phyloP scores from a whole-genome alignment of 2,329 filamentous ascomycete species.

The Polytolypa hystricis region DNA sequence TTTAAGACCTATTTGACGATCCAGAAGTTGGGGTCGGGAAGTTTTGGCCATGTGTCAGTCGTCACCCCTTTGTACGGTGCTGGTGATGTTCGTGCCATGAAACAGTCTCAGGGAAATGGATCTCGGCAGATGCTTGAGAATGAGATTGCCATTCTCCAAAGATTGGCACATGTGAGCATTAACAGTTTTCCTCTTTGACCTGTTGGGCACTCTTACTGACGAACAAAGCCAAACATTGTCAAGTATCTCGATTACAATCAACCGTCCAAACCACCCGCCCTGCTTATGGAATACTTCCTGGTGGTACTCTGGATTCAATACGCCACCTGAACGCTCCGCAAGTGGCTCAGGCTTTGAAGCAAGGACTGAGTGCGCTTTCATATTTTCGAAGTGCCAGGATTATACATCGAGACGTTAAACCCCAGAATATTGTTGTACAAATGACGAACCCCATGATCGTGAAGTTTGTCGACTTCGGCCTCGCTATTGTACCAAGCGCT shows the following conservation, averaged over 20 bases:
- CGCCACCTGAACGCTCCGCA: background rate
- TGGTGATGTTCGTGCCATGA: background rate
- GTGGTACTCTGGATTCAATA: background rate
- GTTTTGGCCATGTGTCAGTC: background rate
- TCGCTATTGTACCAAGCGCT: background rate
- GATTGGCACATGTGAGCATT: background rate
- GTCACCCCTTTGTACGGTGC: background rate
- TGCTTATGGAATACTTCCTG: background rate
- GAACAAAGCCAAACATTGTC: background rate
- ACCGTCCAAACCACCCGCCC: background rate
- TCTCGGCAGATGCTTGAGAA: background rate
- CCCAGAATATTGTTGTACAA: background rate
- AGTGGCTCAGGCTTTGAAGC: background rate
- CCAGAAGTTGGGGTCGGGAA: background rate
- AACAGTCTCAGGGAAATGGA: too few species aligned
- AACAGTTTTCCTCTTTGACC: background rate
- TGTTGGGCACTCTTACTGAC: background rate
- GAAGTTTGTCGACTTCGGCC: background rate
- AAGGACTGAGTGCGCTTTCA: background rate
- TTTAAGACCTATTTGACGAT: background rate
- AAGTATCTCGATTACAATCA: background rate
- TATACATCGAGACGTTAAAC: background rate
- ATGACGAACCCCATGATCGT: background rate
- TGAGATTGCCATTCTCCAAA: background rate
- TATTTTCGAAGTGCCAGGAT: background rate